phyloP scores from a whole-genome alignment of 306 rosid species.

The Pyrus betulifolia region DNA sequence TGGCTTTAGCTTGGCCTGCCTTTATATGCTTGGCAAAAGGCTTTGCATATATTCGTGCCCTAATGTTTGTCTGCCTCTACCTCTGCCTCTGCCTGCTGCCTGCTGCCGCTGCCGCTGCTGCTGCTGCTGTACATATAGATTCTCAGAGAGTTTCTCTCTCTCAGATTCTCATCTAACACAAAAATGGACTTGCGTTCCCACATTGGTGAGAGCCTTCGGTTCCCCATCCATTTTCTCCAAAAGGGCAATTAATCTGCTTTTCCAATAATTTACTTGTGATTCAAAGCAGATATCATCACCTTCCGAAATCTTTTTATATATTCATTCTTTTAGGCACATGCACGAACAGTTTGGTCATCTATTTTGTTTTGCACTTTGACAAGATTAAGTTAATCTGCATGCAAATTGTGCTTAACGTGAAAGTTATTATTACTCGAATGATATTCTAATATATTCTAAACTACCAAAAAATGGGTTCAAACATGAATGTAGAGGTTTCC shows the following conservation, averaged over 20 bases:
- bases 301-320: neutral
- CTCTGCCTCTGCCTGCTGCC: constrained; percentile 1
- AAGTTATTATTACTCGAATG: neutral
- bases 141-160: constrained; percentile 5
- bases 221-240: constrained; percentile 29
- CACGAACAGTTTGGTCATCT: neutral
- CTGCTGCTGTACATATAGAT: constrained; percentile 14
- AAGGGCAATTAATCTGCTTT: constrained; percentile 32
- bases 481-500: neutral
- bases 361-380: neutral
- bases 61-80: constrained; percentile 11
- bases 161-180: constrained; percentile 15
- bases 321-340: neutral
- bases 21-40: constrained; percentile 18
- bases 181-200: constrained; percentile 2
- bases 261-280: neutral
- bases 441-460: neutral
- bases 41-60: neutral
- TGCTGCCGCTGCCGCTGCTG: neutral
- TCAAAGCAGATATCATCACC: constrained; percentile 14
- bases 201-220: constrained; percentile 18
- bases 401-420: neutral
- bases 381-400: neutral
- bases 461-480: neutral
- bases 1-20: constrained; percentile 32